Percentiles rank a stretch among this genome's conserved stretches.
Conservation (phyloP, 169 alveolate genomes). For the Plasmodium gallinaceum region DNA sequence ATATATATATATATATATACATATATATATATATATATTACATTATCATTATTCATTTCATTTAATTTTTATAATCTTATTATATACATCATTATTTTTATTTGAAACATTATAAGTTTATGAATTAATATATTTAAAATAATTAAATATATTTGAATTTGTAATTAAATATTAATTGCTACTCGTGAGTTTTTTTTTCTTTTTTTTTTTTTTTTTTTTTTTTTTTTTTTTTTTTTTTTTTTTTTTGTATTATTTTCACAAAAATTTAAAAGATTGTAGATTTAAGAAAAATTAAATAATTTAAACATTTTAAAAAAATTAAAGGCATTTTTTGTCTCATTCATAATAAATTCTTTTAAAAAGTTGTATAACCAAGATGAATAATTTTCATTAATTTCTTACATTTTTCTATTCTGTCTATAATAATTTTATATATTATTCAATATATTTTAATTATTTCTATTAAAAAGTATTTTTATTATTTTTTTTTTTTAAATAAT, state of each 20-base stretch:
- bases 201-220: background rate
- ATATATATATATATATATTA: background rate
- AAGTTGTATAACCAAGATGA: too few species aligned
- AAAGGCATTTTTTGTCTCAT: background rate
- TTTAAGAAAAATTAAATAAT: too few species aligned
- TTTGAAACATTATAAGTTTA: conserved; percentile 56
- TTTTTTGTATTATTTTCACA: background rate
- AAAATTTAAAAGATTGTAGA: too few species aligned
- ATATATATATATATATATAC: background rate
- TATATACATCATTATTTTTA: conserved; percentile 6
- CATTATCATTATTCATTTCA: background rate
- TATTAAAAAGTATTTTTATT: too few species aligned
- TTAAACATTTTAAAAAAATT: too few species aligned
- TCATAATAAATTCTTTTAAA: background rate
- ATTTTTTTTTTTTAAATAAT: too few species aligned
- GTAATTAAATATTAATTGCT: conserved; percentile 56
- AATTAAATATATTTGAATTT: conserved; percentile 61
- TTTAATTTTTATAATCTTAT: conserved; percentile 2
- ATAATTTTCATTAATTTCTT: too few species aligned
- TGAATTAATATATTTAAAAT: conserved; percentile 37
- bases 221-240: conserved; percentile 17
- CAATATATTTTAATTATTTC: too few species aligned
- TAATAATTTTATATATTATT: too few species aligned
- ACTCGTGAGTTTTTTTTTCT: background rate
- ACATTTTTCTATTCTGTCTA: too few species aligned